phyloP scores from a whole-genome alignment of 768 basidiomycete genomes.

The Collybia sp. region DNA sequence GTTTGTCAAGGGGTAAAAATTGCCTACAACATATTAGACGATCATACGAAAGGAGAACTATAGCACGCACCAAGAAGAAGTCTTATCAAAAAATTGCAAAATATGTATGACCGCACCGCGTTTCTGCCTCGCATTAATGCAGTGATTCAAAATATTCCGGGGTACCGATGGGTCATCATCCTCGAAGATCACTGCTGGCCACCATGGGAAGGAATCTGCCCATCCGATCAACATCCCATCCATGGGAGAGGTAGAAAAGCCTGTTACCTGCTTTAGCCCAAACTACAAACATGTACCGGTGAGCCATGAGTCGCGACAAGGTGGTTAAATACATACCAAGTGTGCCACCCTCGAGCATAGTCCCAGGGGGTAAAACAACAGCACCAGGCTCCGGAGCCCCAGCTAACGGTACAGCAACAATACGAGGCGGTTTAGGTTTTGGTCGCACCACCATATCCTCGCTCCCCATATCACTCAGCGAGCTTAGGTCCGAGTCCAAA shows the following conservation, averaged over 20 bases:
- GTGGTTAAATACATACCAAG: constrained; percentile 50
- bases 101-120: constrained; percentile 48
- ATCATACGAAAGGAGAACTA: not conserved
- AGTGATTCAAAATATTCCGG: constrained; percentile 22
- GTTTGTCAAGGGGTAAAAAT: constrained; percentile 48
- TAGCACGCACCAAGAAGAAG: constrained; percentile 51
- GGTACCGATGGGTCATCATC: constrained; percentile 59
- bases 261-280: constrained; percentile 78
- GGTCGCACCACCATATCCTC: constrained; percentile 7
- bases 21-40: constrained; percentile 38
- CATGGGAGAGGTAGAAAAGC: not conserved
- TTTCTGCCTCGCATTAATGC: constrained; percentile 25
- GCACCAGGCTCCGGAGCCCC: constrained; percentile 20
- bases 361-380: constrained; percentile 27
- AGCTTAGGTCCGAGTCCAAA: constrained; percentile 38
- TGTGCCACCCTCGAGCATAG: constrained; percentile 48
- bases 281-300: constrained; percentile 35
- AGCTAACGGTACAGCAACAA: not conserved
- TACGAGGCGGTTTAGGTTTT: not conserved
- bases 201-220: constrained; percentile 78
- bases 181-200: constrained; percentile 77
- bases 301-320: constrained; percentile 1
- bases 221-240: not conserved
- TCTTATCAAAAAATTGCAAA: constrained; percentile 77
- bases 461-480: constrained; percentile 37